These are phyloP conservation scores for Colletotrichum sp. DNA, from an alignment of 2,329 filamentous ascomycete genomes.

Conservation along the genomic window DNA sequence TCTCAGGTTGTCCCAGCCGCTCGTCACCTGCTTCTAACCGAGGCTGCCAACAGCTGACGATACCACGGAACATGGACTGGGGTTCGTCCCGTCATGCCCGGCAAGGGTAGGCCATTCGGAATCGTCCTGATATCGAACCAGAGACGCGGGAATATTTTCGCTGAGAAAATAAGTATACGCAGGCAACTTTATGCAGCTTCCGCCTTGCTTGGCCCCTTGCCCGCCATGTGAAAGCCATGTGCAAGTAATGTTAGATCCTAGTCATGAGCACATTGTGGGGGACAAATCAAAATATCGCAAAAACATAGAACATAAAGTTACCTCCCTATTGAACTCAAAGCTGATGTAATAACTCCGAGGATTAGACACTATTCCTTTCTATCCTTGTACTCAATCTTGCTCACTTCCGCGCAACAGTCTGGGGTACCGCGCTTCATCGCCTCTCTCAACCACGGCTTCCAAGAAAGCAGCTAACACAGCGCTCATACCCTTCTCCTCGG, in stretches of 20 bases:
- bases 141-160: background rate
- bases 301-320: background rate
- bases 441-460: background rate
- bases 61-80: background rate
- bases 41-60: background rate
- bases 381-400: background rate
- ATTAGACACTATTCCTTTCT: background rate
- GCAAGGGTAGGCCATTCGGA: background rate
- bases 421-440: background rate
- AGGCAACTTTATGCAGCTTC: background rate
- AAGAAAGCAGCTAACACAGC: background rate
- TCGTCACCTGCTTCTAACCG: background rate
- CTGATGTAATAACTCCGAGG: background rate
- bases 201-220: background rate
- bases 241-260: background rate
- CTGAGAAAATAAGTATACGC: background rate
- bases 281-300: background rate
- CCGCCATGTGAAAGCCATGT: background rate
- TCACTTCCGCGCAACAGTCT: background rate
- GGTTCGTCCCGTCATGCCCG: background rate
- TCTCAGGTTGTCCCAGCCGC: background rate
- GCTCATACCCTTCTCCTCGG: background rate
- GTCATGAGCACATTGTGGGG: rapidly evolving
- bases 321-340: background rate
- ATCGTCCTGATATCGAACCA: background rate